Base-by-base conservation (phyloP, 352 stramenopile genomes). In the Aphanomyces astaci region DNA sequence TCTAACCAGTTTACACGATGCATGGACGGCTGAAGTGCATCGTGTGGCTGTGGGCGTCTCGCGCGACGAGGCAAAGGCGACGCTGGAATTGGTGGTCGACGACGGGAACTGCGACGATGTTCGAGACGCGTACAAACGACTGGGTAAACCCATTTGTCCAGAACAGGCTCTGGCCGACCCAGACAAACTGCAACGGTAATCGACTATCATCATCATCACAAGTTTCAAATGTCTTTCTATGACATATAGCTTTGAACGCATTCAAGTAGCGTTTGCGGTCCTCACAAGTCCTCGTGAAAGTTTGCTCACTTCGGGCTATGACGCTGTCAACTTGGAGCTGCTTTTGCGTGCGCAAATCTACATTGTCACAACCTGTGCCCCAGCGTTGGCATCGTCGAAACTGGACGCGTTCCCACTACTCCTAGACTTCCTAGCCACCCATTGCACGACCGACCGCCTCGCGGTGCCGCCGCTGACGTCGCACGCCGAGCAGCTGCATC, bases 21-120 rank as follows among this genome's bases (percentile, higher is more conserved):
- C 79, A 64, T 98, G 93, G 89, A 81, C 90, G 33, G 72, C 75
- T 28, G 90, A 98, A 72, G 65, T 68, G 11, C 76, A 68, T 32
- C 72, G 86, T 10, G 32, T 55, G 55, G 64, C 68, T 3, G 62
- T 76, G 17, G 48, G 51, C 24, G 71, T 86, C 46, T 72, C 71
- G 32, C 59, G 52, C 52, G 67, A 74, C 4, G 63, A 91, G 63
- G 86, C 86, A 4, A 72, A 72, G 10, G 59, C 73, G 52, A 64
- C 81, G 36, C 66, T 94, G 22, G 74, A 74, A 13, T 24, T 84
- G 10, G 10, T 31, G 10, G 10, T 31, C 0, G 55, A 71, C 15
- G 32, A 70, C 10, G 45, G 63, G 15, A 59, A 30, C 4, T 70
- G 66, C 32, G 1, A 9, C 24, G 46, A 15, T 2, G 48, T 71